Evolutionary conservation across 805 yeast genomes (phyloP).

Genomic region (Ogataea trehalophila): DNA sequence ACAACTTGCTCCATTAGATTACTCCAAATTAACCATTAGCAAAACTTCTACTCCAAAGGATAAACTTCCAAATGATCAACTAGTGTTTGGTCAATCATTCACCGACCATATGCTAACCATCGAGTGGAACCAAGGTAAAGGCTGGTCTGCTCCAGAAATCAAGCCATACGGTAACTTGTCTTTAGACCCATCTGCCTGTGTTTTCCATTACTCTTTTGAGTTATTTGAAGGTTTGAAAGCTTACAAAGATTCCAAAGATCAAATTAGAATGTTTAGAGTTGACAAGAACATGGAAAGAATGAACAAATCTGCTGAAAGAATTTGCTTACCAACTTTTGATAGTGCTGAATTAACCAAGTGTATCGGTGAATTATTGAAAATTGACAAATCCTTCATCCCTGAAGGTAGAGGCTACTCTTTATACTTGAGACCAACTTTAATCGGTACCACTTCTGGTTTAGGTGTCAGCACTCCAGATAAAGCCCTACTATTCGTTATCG

Average conservation of each 20-base stretch:
- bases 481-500: constrained; percentile 81
- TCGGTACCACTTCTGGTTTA: constrained; percentile 84
- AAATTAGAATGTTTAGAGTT: constrained; percentile 82
- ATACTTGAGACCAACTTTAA: constrained; percentile 91
- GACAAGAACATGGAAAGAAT: constrained; percentile 89
- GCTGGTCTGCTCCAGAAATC: constrained; percentile 90
- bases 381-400: constrained; percentile 80
- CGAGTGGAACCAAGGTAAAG: constrained; percentile 71
- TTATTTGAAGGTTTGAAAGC: constrained; percentile 96
- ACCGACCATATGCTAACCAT: constrained; percentile 86
- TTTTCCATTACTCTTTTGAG: constrained; percentile 92
- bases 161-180: constrained; percentile 74
- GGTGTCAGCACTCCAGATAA: constrained; percentile 82
- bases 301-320: constrained; percentile 84
- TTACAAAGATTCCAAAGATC: constrained; percentile 58
- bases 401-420: constrained; percentile 82
- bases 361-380: constrained; percentile 67
- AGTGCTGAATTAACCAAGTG: constrained; percentile 68
- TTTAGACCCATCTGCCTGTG: constrained; percentile 85
- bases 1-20: constrained; percentile 40
- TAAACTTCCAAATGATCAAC: constrained; percentile 54
- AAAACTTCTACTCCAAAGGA: constrained; percentile 45
- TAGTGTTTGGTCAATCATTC: constrained; percentile 70
- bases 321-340: constrained; percentile 85
- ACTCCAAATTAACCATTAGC: constrained; percentile 48